A percentile compares a stretch with the other conserved stretches of the same genome.
Evolutionary conservation across 805 yeast genomes (phyloP).

Genomic region (Kodamaea leandrae): DNA sequence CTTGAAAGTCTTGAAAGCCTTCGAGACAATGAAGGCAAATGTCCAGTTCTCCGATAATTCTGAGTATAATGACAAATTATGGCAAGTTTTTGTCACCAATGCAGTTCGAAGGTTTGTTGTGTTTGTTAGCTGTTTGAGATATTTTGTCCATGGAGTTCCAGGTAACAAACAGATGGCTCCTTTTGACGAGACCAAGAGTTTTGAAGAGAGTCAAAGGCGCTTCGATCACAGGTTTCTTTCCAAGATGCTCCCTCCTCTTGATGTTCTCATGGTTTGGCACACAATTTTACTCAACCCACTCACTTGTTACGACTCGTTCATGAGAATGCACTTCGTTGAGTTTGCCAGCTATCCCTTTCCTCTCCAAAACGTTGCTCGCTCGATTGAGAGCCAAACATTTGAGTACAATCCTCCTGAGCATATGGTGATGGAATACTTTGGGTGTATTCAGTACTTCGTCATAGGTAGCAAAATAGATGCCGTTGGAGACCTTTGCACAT

Average conservation of each 20-base stretch:
- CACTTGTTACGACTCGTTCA: conserved; percentile 15
- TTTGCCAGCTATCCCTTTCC: conserved; percentile 22
- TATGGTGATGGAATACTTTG: conserved; percentile 5
- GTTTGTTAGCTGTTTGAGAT: conserved; percentile 18
- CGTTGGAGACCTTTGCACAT: background rate
- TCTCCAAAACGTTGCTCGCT: conserved; percentile 9
- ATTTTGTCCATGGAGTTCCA: no score
- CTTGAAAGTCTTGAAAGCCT: conserved; percentile 23
- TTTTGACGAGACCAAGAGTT: background rate
- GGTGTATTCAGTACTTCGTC: no score
- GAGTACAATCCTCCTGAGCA: conserved; percentile 12
- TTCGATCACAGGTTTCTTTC: background rate
- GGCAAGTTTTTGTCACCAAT: conserved; percentile 24
- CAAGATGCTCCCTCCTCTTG: conserved; percentile 21
- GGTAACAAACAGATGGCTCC: no score
- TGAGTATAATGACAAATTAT: conserved; percentile 11
- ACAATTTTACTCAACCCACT: conserved; percentile 20
- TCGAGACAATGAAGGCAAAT: conserved; percentile 17
- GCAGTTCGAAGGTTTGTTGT: conserved; percentile 24
- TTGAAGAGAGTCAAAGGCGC: background rate
- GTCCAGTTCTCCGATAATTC: conserved; percentile 7
- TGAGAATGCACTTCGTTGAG: conserved; percentile 14
- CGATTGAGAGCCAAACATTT: conserved; percentile 14
- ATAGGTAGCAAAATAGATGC: no score
- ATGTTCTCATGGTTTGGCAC: conserved; percentile 25